Evolutionary conservation across 192 early-diverging fungal genomes (phyloP), one percentile per base, ranked within the genome.

Genomic region (Podila horticola): DNA sequence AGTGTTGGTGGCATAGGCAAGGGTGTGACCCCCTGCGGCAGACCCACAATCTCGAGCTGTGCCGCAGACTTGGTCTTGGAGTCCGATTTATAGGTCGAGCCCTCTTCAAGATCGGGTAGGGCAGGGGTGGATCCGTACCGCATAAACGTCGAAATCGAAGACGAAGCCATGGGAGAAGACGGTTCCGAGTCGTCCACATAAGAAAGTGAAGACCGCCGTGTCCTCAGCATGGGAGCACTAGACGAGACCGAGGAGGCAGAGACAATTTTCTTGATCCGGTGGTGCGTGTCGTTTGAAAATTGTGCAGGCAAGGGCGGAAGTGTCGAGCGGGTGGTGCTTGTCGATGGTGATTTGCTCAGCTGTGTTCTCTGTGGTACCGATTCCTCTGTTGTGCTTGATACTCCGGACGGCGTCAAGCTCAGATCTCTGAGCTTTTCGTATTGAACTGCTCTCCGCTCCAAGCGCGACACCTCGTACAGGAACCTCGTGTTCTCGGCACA

Each of bases 401-500:
- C 30, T 49, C 20, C 45, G 62, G 31, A 61, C 19, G 57, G 50
- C 19, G 38, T 51, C 22, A 65, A 31, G 29, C 69, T 69, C 77
- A 81, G 19, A 3, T 64, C 31, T 12, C 77, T 28, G 30, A 81
- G 55, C 38, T 60, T 66, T 41, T 81, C 77, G 51, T 81, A 81
- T 24, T 81, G 77, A 0, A 64, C 13, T 5, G 77, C 77, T 31
- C 77, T 57, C 58, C 64, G 68, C 49, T 81, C 77, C 48, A 81
- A 17, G 4, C 77, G 65, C 7, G 71, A 69, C 1, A 81, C 77
- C 34, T 81, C 77, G 20, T 81, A 81, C 5, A 81, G 49, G 31
- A 81, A 81, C 10, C 77, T 52, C 22, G 62, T 81, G 58, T 81
- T 81, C 48, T 81, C 77, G 11, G 77, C 77, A 69, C 77, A 81